phyloP scores from a whole-genome alignment of 352 stramenopile species.

The Globisporangium radiosum region DNA sequence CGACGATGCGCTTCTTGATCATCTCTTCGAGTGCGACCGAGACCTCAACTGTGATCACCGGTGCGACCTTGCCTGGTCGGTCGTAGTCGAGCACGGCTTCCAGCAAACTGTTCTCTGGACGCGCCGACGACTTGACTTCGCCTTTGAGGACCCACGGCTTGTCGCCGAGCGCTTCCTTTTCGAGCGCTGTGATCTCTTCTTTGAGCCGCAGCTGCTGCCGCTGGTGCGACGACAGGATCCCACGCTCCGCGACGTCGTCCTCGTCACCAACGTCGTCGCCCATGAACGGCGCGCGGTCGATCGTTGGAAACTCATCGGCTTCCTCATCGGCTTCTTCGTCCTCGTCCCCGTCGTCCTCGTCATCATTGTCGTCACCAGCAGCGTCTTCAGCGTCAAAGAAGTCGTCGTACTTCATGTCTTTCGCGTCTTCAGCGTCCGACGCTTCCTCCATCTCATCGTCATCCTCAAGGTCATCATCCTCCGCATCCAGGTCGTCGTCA shows the following conservation, averaged over 20 bases:
- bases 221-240: constrained; percentile 77
- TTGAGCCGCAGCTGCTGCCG: constrained; percentile 57
- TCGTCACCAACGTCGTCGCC: constrained; percentile 60
- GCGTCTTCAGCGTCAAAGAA: constrained; percentile 50
- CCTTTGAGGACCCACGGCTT: constrained; percentile 93
- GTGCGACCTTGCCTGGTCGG: constrained; percentile 85
- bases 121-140: constrained; percentile 80
- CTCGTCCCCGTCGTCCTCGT: constrained; percentile 34
- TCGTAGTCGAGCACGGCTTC: constrained; percentile 93
- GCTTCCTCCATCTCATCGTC: constrained; percentile 50
- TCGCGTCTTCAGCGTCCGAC: constrained; percentile 42
- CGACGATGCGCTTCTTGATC: constrained; percentile 92
- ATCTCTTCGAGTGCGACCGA: constrained; percentile 90
- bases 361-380: constrained; percentile 31
- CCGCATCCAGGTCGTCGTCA: constrained; percentile 31
- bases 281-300: constrained; percentile 32
- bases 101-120: constrained; percentile 91
- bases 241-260: constrained; percentile 66
- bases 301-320: constrained; percentile 48
- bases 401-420: constrained; percentile 56
- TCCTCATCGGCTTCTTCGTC: constrained; percentile 38
- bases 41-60: constrained; percentile 90
- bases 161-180: constrained; percentile 86
- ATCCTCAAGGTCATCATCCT: constrained; percentile 32
- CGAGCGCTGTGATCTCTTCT: constrained; percentile 83